Conservation (phyloP, 2,329 filamentous ascomycete species). For the Aureobasidium uvarum region DNA sequence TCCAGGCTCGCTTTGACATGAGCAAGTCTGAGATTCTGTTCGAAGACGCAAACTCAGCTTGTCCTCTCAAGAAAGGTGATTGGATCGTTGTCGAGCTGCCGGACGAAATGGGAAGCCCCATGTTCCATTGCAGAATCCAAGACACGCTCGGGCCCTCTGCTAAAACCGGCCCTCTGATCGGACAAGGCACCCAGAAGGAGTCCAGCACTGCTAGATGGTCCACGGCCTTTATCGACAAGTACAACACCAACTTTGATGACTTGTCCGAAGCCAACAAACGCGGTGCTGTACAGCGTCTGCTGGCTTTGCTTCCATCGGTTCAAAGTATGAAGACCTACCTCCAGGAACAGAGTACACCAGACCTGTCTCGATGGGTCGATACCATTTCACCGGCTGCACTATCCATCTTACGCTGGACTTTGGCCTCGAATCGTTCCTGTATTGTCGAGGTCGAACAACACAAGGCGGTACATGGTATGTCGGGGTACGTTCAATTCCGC, state of each 20-base stretch:
- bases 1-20: constrained; percentile 7
- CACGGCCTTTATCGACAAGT: constrained; percentile 45
- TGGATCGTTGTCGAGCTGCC: constrained; percentile 49
- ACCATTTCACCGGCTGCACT: constrained; percentile 64
- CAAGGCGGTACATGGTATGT: constrained; percentile 59
- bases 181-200: neutral
- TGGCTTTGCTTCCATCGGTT: constrained; percentile 63
- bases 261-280: constrained; percentile 49
- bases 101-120: constrained; percentile 25
- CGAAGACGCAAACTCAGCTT: constrained; percentile 26
- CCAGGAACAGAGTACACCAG: constrained; percentile 40
- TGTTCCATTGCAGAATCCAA: constrained; percentile 52
- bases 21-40: constrained; percentile 14
- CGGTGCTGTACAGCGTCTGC: constrained; percentile 51
- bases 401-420: constrained; percentile 76
- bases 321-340: constrained; percentile 56
- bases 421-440: constrained; percentile 84
- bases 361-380: constrained; percentile 54
- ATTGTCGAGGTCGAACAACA: constrained; percentile 68
- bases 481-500: constrained; percentile 73
- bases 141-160: constrained; percentile 50
- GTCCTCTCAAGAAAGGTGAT: constrained; percentile 48
- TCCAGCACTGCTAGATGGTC: constrained; percentile 32
- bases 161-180: constrained; percentile 22
- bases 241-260: constrained; percentile 59